A percentile compares a stretch with the other conserved stretches of the same genome.
phyloP scores from a whole-genome alignment of 768 basidiomycete species.

The Boletales sp. region DNA sequence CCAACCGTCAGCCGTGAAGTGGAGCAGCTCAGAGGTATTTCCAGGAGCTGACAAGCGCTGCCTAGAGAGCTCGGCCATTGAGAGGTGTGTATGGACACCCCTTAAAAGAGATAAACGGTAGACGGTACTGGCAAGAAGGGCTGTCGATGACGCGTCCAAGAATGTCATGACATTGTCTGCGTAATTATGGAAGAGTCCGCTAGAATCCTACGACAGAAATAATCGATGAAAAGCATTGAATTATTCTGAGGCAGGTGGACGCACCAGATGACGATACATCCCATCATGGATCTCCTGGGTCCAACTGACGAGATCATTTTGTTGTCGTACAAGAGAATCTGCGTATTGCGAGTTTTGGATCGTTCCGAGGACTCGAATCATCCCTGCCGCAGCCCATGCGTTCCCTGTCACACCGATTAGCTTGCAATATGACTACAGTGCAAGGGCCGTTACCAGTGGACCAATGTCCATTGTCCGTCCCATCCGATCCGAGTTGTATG shows the following conservation, averaged over 20 bases:
- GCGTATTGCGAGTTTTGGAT: constrained; percentile 60
- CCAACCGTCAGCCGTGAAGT: constrained; percentile 63
- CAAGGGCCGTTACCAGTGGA: constrained; percentile 53
- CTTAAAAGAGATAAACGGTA: constrained; percentile 65
- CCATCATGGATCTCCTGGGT: constrained; percentile 68
- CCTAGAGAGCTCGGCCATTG: constrained; percentile 56
- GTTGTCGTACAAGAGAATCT: constrained; percentile 45
- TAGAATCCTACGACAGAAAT: not conserved
- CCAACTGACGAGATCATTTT: constrained; percentile 61
- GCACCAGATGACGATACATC: constrained; percentile 60
- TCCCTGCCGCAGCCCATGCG: constrained; percentile 87
- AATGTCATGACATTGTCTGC: constrained; percentile 58
- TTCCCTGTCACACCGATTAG: constrained; percentile 50
- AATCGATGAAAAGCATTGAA: not conserved
- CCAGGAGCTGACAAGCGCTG: constrained; percentile 29
- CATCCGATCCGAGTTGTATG: constrained; percentile 52
- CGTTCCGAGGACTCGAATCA: constrained; percentile 77
- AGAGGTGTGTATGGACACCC: constrained; percentile 46
- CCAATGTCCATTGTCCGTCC: constrained; percentile 71
- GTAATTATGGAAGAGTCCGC: constrained; percentile 62
- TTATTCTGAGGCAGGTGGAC: constrained; percentile 19
- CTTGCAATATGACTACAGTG: not conserved
- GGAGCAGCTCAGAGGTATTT: constrained; percentile 29
- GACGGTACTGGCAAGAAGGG: constrained; percentile 72
- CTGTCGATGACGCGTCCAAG: constrained; percentile 68